phyloP scores from a whole-genome alignment of 2,329 filamentous ascomycete species.

The Colletotrichum theobromicola region DNA sequence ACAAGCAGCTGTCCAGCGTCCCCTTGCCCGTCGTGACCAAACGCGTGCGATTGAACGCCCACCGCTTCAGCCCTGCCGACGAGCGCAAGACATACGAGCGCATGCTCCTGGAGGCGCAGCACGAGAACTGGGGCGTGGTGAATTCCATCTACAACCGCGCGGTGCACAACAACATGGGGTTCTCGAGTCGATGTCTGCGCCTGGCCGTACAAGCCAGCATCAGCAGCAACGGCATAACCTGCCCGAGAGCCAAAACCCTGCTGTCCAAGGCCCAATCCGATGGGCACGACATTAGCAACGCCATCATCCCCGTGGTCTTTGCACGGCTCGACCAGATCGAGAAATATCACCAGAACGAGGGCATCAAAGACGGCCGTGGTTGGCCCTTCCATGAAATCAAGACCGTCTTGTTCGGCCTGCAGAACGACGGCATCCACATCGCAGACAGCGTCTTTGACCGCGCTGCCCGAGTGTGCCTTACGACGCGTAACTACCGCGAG shows the following conservation, averaged over 20 bases:
- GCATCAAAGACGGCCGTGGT: background rate
- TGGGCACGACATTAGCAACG: conserved; percentile 47
- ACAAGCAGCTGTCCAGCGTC: background rate
- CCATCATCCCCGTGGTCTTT: conserved; percentile 43
- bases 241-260: conserved; percentile 40
- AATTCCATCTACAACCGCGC: conserved; percentile 44
- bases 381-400: conserved; percentile 7
- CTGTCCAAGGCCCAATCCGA: conserved; percentile 42
- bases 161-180: conserved; percentile 36
- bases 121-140: conserved; percentile 35
- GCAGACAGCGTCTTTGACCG: conserved; percentile 41
- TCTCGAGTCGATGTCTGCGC: conserved; percentile 47
- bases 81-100: conserved; percentile 36
- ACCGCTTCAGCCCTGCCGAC: conserved; percentile 27
- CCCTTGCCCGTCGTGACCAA: conserved; percentile 15
- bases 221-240: conserved; percentile 29
- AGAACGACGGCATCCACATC: conserved; percentile 32
- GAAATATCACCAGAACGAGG: conserved; percentile 8
- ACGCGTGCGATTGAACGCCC: conserved; percentile 22
- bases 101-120: conserved; percentile 46
- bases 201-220: conserved; percentile 52
- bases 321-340: conserved; percentile 39
- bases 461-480: conserved; percentile 35
- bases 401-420: conserved; percentile 28
- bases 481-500: conserved; percentile 31